These are phyloP conservation scores for Phytophthora podocarpi DNA, from an alignment of 352 stramenopile genomes.

Conservation along the genomic window DNA sequence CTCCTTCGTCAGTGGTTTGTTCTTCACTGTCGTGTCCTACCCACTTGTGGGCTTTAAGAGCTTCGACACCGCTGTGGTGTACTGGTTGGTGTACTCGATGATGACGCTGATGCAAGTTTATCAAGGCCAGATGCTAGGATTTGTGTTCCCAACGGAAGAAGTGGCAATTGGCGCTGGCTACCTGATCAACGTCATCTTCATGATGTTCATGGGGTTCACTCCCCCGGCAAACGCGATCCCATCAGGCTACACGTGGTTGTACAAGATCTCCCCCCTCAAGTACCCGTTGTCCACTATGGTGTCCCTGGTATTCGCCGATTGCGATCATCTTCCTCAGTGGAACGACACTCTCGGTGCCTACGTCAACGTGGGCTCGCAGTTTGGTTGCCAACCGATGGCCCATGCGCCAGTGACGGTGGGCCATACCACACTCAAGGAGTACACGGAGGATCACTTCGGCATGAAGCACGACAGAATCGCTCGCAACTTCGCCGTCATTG, in stretches of 20 bases:
- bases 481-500: constrained; percentile 18
- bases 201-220: constrained; percentile 50
- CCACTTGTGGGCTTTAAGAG: constrained; percentile 27
- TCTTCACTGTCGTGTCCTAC: constrained; percentile 48
- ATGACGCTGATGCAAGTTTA: constrained; percentile 43
- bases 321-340: no score
- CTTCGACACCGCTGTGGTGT: constrained; percentile 28
- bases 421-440: constrained; percentile 29
- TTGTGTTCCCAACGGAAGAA: constrained; percentile 35
- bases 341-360: constrained; percentile 18
- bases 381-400: constrained; percentile 27
- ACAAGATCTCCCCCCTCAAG: constrained; percentile 38
- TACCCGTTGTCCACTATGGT: constrained; percentile 40
- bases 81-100: constrained; percentile 36
- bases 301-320: constrained; percentile 32
- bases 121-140: constrained; percentile 36
- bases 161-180: constrained; percentile 35
- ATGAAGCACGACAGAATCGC: constrained; percentile 28
- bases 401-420: constrained; percentile 23
- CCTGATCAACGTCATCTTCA: constrained; percentile 41
- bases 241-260: no score
- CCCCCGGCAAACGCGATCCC: no score
- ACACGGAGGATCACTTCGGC: no score
- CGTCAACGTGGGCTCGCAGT: constrained; percentile 26
- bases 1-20: constrained; percentile 30